phyloP scores from a whole-genome alignment of 192 early-diverging fungal species.

The Chytriomyces confervae region DNA sequence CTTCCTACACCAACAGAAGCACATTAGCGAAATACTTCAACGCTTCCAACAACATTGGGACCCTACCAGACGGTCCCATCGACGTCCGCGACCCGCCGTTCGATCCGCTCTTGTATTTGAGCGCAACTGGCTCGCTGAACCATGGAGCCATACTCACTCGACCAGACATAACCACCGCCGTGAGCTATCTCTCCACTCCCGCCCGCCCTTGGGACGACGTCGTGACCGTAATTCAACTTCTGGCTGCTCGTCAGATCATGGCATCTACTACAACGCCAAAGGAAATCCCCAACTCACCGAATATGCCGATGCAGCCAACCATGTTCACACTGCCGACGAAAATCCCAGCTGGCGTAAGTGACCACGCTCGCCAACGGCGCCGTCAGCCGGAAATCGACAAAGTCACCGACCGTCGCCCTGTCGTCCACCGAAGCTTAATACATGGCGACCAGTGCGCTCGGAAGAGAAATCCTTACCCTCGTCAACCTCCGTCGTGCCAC shows the following conservation, averaged over 20 bases:
- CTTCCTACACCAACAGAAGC: not conserved
- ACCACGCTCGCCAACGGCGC: not conserved
- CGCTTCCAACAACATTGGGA: not conserved
- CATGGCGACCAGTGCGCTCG: conserved; percentile 19
- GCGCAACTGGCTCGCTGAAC: conserved; percentile 21
- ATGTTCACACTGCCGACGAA: not conserved
- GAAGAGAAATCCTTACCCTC: conserved; percentile 15
- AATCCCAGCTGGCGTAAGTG: conserved; percentile 24
- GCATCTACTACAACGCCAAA: conserved; percentile 11
- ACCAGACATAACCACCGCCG: conserved; percentile 22
- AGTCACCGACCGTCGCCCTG: not conserved
- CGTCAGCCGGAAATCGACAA: conserved; percentile 22
- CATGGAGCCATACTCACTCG: conserved; percentile 20
- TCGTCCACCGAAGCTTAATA: conserved; percentile 31
- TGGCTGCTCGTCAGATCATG: not conserved
- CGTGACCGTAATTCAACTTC: not conserved
- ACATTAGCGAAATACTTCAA: not conserved
- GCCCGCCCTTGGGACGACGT: not conserved
- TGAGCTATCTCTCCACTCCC: conserved; percentile 13
- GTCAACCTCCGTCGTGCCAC: conserved; percentile 8
- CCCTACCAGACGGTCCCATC: not conserved
- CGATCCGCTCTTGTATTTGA: not conserved
- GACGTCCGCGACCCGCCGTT: not conserved
- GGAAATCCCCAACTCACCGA: not conserved
- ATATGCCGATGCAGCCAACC: conserved; percentile 23